Conservation (phyloP, 2,329 filamentous ascomycete genomes). For the Mycosphaerella sp. region DNA sequence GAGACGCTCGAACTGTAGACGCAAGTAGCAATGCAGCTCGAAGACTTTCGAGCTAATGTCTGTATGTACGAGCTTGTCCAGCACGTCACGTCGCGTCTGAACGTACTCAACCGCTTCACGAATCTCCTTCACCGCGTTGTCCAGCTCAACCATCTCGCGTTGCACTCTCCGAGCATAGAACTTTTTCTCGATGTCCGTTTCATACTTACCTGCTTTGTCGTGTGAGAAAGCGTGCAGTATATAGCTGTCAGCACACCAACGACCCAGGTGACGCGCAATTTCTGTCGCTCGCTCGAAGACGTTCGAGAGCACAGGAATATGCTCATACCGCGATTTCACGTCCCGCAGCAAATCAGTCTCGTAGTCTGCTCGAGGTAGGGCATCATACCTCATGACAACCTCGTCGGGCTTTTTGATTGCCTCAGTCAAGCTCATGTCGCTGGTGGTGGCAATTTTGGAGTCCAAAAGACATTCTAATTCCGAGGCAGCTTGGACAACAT, state of each 20-base stretch:
- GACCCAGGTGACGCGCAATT: constrained; percentile 62
- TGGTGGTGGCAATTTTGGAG: constrained; percentile 74
- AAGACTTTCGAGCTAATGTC: constrained; percentile 68
- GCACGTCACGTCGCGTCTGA: constrained; percentile 13
- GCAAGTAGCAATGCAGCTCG: constrained; percentile 55
- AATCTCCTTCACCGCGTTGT: constrained; percentile 52
- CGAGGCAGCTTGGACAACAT: constrained; percentile 59
- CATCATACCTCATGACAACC: constrained; percentile 53
- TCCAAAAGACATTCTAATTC: constrained; percentile 73
- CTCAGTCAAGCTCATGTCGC: constrained; percentile 54
- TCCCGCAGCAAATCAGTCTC: constrained; percentile 59
- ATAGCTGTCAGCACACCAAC: constrained; percentile 77
- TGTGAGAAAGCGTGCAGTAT: constrained; percentile 24
- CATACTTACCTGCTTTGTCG: constrained; percentile 24
- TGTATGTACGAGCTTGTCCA: constrained; percentile 5
- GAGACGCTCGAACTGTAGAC: constrained; percentile 54
- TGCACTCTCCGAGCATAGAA: constrained; percentile 31
- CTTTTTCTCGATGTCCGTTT: constrained; percentile 25
- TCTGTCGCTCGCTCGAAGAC: constrained; percentile 55
- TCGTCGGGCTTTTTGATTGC: constrained; percentile 56
- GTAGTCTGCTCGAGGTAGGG: constrained; percentile 44
- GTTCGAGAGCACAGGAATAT: constrained; percentile 49
- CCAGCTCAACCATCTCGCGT: constrained; percentile 37
- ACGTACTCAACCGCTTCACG: constrained; percentile 48
- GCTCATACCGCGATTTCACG: constrained; percentile 50